phyloP scores from a whole-genome alignment of 331 rosid genomes.

The Telfairia occidentalis region DNA sequence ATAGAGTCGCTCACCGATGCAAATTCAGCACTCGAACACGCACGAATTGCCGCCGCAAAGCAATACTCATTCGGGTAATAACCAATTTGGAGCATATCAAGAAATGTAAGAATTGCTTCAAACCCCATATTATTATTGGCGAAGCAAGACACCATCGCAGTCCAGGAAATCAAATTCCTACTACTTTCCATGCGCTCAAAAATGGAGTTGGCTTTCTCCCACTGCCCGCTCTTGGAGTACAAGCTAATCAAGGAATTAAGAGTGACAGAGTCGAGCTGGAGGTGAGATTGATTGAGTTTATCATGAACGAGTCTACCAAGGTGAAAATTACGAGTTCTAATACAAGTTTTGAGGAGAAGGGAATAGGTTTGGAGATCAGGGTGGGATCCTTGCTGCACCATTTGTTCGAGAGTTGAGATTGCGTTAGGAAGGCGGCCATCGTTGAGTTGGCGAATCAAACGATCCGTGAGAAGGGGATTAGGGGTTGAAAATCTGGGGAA shows the following conservation, averaged over 20 bases:
- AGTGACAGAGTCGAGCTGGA: constrained; percentile 12
- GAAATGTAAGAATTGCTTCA: constrained; percentile 7
- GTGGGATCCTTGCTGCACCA: neutral
- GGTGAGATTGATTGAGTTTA: constrained; percentile 5
- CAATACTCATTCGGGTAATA: constrained; percentile 14
- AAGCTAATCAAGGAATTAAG: constrained; percentile 18
- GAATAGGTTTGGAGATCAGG: constrained; percentile 15
- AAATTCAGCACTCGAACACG: constrained; percentile 1
- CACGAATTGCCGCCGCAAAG: constrained; percentile 15
- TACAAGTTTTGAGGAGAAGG: constrained; percentile 14
- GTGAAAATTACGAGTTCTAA: constrained; percentile 4
- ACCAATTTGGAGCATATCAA: constrained; percentile 7
- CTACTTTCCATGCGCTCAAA: constrained; percentile 2
- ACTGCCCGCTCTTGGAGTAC: constrained; percentile 15
- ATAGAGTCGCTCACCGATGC: neutral
- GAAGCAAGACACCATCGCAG: constrained; percentile 15
- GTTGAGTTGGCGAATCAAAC: constrained; percentile 8
- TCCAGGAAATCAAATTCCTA: constrained; percentile 15
- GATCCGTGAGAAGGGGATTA: neutral
- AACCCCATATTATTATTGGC: constrained; percentile 13
- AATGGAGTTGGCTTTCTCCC: neutral
- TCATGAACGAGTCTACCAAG: constrained; percentile 13
- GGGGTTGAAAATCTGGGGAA: neutral
- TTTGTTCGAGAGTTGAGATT: constrained; percentile 12
- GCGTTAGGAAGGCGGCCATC: constrained; percentile 13